These are phyloP conservation scores for Penicillium griseofulvum DNA, from an alignment of 2,329 filamentous ascomycete species.

Conservation along the genomic window DNA sequence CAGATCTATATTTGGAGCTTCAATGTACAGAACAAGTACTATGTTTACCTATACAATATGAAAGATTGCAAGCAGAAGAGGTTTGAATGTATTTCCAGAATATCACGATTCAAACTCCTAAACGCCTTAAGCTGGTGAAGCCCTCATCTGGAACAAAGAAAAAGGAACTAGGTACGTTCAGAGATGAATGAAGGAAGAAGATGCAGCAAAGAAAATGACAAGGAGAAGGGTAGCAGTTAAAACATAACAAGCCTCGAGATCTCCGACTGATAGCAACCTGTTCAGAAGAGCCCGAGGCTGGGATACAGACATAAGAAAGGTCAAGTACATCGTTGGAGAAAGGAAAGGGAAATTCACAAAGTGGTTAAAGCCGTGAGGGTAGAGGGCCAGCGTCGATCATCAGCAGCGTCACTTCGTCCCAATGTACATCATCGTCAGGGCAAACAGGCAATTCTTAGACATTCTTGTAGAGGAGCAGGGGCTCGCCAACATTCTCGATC, in stretches of 20 bases:
- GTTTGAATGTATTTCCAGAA: conserved; percentile 14
- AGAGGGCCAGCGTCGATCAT: conserved; percentile 28
- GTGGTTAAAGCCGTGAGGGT: conserved; percentile 12
- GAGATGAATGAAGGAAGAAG: conserved; percentile 8
- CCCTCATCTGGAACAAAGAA: conserved; percentile 16
- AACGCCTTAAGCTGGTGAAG: conserved; percentile 18
- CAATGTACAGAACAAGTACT: not conserved
- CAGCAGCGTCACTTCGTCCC: conserved; percentile 38
- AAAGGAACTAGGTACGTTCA: conserved; percentile 18
- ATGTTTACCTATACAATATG: not conserved
- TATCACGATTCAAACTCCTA: conserved; percentile 18
- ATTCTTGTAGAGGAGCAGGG: conserved; percentile 82
- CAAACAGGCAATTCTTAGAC: conserved; percentile 22
- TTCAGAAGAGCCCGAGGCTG: not conserved
- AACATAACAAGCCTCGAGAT: not conserved
- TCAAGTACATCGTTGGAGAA: conserved; percentile 22
- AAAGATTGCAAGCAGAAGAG: not conserved
- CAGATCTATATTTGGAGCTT: conserved; percentile 9
- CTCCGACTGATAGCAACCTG: not conserved
- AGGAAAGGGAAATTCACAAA: conserved; percentile 17
- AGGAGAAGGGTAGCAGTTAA: conserved; percentile 10
- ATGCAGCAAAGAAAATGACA: conserved; percentile 12
- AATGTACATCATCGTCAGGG: conserved; percentile 34
- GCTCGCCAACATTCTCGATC: conserved; percentile 97
- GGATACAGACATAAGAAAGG: conserved; percentile 13